phyloP scores from a whole-genome alignment of 495 filamentous ascomycete species.

The Evernia prunastri region DNA sequence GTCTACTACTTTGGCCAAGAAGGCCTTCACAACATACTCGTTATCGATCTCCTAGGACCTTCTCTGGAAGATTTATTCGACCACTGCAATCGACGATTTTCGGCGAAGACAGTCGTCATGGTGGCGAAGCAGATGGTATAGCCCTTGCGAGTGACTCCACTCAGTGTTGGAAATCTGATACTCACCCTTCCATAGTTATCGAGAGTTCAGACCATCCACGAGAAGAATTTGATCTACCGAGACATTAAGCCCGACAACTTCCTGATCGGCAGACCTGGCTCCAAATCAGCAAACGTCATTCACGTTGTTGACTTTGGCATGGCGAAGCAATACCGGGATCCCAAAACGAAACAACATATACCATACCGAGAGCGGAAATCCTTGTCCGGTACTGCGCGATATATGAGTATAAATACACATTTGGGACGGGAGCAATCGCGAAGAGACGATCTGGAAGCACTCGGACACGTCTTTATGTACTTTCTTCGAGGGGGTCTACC shows the following conservation, averaged over 20 bases:
- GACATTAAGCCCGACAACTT: slow-evolving; percentile 99
- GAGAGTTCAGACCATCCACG: slow-evolving; percentile 97
- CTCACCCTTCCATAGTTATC: slow-evolving; percentile 59
- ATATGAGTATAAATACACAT: slow-evolving; percentile 99
- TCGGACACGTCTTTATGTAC: slow-evolving; percentile 99
- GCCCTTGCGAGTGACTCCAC: slow-evolving; percentile 19
- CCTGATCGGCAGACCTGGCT: slow-evolving; percentile 87
- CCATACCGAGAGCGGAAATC: slow-evolving; percentile 98
- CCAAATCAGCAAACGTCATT: slow-evolving; percentile 94
- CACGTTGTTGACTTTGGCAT: slow-evolving; percentile 99
- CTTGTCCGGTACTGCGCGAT: slow-evolving; percentile 90
- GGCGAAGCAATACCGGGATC: slow-evolving; percentile 98
- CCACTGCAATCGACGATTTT: slow-evolving; percentile 91
- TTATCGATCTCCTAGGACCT: slow-evolving; percentile 94
- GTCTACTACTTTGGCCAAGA: slow-evolving; percentile 99
- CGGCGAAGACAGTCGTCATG: slow-evolving; percentile 97
- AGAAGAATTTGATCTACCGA: slow-evolving; percentile 99
- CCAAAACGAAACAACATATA: slow-evolving; percentile 99
- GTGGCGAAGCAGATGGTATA: slow-evolving; percentile 98
- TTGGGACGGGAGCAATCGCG: slow-evolving; percentile 92
- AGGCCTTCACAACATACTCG: slow-evolving; percentile 97
- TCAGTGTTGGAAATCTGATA: slow-evolving; percentile 14
- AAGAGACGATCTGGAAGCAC: slow-evolving; percentile 89
- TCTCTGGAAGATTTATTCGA: slow-evolving; percentile 98
- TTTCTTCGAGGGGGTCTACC: slow-evolving; percentile 93